A percentile compares a stretch with the other conserved stretches of the same genome.
phyloP scores from a whole-genome alignment of 73 alveolate species.

The Paramecium sexaurelia region DNA sequence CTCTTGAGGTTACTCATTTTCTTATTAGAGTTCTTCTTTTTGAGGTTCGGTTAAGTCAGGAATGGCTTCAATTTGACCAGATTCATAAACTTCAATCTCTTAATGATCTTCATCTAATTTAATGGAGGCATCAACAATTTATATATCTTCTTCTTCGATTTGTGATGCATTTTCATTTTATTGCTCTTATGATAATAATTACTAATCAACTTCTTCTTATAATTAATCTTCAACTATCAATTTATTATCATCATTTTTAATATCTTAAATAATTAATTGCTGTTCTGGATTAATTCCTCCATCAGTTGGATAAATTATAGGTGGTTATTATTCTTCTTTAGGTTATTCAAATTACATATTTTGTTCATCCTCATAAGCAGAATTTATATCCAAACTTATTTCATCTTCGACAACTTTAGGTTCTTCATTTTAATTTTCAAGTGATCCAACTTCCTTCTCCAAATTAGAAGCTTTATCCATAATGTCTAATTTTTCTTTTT shows the following conservation, averaged over 20 bases:
- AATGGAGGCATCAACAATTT: background rate
- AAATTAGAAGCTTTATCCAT: background rate
- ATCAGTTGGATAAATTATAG: background rate
- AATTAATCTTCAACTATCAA: background rate
- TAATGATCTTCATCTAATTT: conserved; percentile 18
- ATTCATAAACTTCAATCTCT: background rate
- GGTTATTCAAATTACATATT: background rate
- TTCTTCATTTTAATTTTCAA: background rate
- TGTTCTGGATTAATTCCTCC: background rate
- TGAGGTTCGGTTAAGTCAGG: background rate
- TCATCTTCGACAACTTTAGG: background rate
- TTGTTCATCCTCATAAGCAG: background rate
- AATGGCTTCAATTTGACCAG: background rate
- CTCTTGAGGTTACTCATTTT: background rate
- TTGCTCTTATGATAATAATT: background rate
- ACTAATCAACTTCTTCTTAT: background rate
- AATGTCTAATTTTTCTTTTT: background rate
- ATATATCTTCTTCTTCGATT: background rate
- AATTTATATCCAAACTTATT: background rate
- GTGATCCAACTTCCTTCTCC: background rate
- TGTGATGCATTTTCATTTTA: background rate
- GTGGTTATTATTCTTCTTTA: background rate
- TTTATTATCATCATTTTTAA: background rate
- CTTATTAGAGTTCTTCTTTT: background rate
- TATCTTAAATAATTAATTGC: background rate